Evolutionary conservation across 805 yeast genomes (phyloP).

Genomic region (Yamadazyma kitorensis): DNA sequence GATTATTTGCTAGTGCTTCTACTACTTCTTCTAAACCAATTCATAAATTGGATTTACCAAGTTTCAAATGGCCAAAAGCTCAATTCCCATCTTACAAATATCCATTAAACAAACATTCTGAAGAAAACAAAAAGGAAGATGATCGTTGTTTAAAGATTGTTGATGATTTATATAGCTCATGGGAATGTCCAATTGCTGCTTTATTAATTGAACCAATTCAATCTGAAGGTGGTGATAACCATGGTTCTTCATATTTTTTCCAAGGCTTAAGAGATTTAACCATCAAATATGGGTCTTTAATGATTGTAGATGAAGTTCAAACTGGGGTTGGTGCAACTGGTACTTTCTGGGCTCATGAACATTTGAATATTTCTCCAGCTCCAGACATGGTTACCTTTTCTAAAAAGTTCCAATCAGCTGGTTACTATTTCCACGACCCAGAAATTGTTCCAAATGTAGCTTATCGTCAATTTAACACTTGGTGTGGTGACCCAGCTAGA

Average conservation of each 20-base stretch:
- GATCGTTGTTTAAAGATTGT: slow-evolving; percentile 74
- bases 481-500: slow-evolving; percentile 92
- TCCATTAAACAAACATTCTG: slow-evolving; percentile 69
- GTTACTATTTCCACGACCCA: slow-evolving; percentile 76
- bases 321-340: slow-evolving; percentile 92
- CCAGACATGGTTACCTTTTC: slow-evolving; percentile 87
- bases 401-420: slow-evolving; percentile 87
- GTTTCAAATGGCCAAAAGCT: slow-evolving; percentile 96
- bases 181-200: slow-evolving; percentile 83
- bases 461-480: slow-evolving; percentile 90
- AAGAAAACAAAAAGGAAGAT: slow-evolving; percentile 73
- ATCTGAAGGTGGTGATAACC: slow-evolving; percentile 91
- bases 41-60: slow-evolving; percentile 89
- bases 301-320: slow-evolving; percentile 85
- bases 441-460: slow-evolving; percentile 70
- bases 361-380: slow-evolving; percentile 69
- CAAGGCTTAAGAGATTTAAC: slow-evolving; percentile 80
- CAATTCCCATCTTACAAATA: slow-evolving; percentile 83
- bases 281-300: slow-evolving; percentile 61
- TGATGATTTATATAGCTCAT: slow-evolving; percentile 62
- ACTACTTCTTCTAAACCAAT: slow-evolving; percentile 92
- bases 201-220: slow-evolving; percentile 88
- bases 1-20: slow-evolving; percentile 88
- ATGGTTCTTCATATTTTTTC: slow-evolving; percentile 74
- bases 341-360: slow-evolving; percentile 84